phyloP scores from a whole-genome alignment of 75 land plant species.

The Larix kaempferi region DNA sequence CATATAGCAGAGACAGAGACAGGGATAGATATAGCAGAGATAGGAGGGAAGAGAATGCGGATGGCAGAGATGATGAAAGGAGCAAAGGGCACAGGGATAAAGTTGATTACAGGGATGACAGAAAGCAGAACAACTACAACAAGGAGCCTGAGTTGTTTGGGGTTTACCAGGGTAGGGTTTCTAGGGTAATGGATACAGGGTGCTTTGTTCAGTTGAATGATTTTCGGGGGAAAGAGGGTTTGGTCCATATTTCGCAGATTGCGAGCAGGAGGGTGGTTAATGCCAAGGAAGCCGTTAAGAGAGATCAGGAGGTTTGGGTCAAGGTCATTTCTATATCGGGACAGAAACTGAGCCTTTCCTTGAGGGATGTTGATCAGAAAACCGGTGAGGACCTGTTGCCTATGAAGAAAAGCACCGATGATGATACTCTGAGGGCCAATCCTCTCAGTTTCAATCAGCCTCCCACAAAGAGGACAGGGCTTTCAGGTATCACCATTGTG shows the following conservation, averaged over 20 bases:
- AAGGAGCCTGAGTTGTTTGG: conserved; percentile 67
- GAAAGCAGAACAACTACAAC: conserved; percentile 5
- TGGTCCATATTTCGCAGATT: conserved; percentile 88
- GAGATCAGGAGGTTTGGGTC: conserved; percentile 88
- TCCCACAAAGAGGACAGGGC: conserved; percentile 34
- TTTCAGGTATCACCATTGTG: conserved; percentile 58
- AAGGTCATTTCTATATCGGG: conserved; percentile 82
- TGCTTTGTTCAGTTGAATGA: conserved; percentile 86
- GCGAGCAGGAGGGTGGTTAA: conserved; percentile 64
- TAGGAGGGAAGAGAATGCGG: conserved; percentile 12
- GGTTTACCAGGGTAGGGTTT: conserved; percentile 81
- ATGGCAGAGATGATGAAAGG: conserved; percentile 13
- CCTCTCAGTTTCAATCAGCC: conserved; percentile 39
- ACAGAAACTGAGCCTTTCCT: conserved; percentile 79
- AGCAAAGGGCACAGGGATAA: conserved; percentile 10
- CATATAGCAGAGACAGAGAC: conserved; percentile 15
- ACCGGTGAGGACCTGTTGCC: conserved; percentile 79
- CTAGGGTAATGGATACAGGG: conserved; percentile 82
- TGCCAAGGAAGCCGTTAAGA: conserved; percentile 87
- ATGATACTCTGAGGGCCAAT: conserved; percentile 43
- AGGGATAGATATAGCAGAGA: conserved; percentile 17
- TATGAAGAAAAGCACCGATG: conserved; percentile 51
- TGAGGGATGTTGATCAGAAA: conserved; percentile 95
- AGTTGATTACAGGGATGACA: conserved; percentile 10
- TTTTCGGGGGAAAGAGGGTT: conserved; percentile 84